Evolutionary conservation across 2,329 filamentous ascomycete genomes (phyloP), one percentile per base, ranked within the genome.

Genomic region (Trichoderma pleuroti): DNA sequence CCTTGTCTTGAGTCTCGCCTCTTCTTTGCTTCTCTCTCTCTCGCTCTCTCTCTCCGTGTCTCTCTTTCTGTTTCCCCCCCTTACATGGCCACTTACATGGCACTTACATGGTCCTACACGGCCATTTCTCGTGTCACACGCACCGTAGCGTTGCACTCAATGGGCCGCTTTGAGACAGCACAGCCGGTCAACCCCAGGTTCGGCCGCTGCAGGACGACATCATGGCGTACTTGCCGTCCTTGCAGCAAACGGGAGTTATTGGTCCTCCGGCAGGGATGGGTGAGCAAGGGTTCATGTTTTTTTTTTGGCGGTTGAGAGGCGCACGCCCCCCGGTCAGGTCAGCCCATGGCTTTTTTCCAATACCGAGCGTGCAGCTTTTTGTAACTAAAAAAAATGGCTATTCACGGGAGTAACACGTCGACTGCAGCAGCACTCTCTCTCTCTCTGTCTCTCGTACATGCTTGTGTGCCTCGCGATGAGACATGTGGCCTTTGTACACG

Each of bases 141-240:
- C 6, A 34, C 12, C 5, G 46, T 26, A 30, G 52, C 52, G 26
- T 56, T 28, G 52, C 26, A 56, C 52, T 56, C 24, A 24, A 56
- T 56, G 24, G 24, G 12, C 24, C 39, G 39, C 18, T 56, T 56
- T 56, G 52, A 56, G 46, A 52, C 46, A 24, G 59, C 34, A 39
- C 42, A 49, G 42, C 34, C 46, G 46, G 46, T 52, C 11, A 24
- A 52, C 46, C 54, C 64, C 64, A 46, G 52, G 36, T 59, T 46
- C 34, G 21, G 39, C 28, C 54, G n/a, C 64, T 68, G 64, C 64
- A 68, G 56, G 64, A 46, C 64, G 52, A 59, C 52, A 68, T 59
- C 64, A 68, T 68, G 52, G 64, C 34, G 49, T 34, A 42, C 21
- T 24, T 42, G 21, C 52, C 52, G 62, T 64, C 46, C 24, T 49